A percentile compares a stretch with the other conserved stretches of the same genome.
Conservation (phyloP, 768 basidiomycete species). For the Lentinus tigrinus region DNA sequence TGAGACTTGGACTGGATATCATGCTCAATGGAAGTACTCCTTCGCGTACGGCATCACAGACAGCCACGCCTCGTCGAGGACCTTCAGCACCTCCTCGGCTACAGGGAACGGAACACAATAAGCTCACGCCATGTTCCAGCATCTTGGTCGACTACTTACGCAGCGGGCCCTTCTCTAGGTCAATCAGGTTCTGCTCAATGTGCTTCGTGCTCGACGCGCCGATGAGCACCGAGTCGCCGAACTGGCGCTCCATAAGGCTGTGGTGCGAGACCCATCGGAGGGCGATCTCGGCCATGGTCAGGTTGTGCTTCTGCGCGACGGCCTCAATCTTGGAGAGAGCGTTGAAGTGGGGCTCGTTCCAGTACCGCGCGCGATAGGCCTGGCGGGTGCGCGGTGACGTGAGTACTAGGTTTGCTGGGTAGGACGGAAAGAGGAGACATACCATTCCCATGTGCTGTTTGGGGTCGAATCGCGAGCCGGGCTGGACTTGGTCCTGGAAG, state of each 20-base stretch:
- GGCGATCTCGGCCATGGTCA: constrained; percentile 42
- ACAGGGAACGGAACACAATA: background rate
- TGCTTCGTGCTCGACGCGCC: constrained; percentile 61
- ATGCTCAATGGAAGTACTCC: constrained; percentile 13
- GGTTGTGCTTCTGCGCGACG: constrained; percentile 36
- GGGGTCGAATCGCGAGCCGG: constrained; percentile 59
- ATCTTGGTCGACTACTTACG: too few relatives aligned
- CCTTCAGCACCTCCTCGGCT: constrained; percentile 51
- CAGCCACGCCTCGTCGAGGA: constrained; percentile 51
- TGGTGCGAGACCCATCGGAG: constrained; percentile 51
- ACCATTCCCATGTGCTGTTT: constrained; percentile 46
- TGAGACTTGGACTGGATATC: too few relatives aligned
- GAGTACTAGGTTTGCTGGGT: background rate
- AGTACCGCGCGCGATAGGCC: constrained; percentile 37
- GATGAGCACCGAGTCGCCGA: constrained; percentile 54
- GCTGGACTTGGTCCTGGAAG: constrained; percentile 39
- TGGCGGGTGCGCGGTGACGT: background rate
- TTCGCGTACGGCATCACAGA: constrained; percentile 23
- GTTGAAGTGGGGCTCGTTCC: constrained; percentile 53
- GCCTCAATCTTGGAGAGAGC: constrained; percentile 45
- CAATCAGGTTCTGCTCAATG: constrained; percentile 50
- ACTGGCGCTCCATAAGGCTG: constrained; percentile 43
- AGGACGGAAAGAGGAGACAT: background rate
- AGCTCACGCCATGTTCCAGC: too few relatives aligned
- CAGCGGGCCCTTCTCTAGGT: constrained; percentile 52